Evolutionary conservation across 176 grass and related monocot species (phyloP).

Genomic region (Aegilops bicornis): DNA sequence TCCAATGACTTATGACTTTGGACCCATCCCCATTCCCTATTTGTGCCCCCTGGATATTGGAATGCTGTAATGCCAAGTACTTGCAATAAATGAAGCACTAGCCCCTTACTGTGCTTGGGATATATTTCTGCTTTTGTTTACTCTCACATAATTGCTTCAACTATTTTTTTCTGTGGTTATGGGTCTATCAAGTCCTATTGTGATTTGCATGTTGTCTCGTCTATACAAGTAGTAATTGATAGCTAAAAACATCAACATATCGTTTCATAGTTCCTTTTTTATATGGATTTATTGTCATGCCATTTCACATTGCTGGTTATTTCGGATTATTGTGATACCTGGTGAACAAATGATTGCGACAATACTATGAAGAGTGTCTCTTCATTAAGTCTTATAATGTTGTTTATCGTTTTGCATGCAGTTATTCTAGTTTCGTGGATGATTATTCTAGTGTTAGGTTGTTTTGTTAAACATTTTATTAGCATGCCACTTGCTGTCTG

Average conservation of each 20-base stretch:
- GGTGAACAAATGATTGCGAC: background rate
- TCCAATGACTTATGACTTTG: background rate
- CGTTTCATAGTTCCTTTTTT: background rate
- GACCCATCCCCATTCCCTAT: background rate
- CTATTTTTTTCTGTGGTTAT: background rate
- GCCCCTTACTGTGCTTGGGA: background rate
- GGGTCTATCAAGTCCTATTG: background rate
- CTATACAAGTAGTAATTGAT: background rate
- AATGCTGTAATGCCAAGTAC: background rate
- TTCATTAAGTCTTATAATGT: too few species aligned
- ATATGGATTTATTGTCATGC: background rate
- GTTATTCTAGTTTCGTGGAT: background rate
- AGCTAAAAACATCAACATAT: background rate
- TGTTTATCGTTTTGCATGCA: background rate
- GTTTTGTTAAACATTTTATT: background rate
- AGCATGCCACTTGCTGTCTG: background rate
- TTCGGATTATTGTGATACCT: background rate
- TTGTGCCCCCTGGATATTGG: background rate
- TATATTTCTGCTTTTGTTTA: background rate
- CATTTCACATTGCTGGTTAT: background rate
- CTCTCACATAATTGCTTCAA: background rate
- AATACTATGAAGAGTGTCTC: too few species aligned
- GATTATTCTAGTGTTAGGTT: background rate
- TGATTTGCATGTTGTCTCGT: background rate
- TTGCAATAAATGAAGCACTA: background rate